phyloP scores from a whole-genome alignment of 1,284 basidiomycete genomes.

The Exobasidium cylindrosporum region DNA sequence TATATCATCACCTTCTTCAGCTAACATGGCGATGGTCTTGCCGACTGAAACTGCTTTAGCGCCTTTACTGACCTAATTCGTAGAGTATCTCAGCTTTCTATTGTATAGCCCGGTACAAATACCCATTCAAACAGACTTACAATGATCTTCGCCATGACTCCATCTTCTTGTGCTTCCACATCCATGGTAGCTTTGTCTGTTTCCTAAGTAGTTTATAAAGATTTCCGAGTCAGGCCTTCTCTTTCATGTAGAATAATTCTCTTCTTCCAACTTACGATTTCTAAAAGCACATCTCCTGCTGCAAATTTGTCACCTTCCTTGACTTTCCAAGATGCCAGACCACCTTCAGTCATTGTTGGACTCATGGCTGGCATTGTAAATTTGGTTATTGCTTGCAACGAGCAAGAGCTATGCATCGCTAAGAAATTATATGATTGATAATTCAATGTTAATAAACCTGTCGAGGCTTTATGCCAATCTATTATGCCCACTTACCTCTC shows the following conservation, averaged over 20 bases:
- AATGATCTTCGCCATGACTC: conserved; percentile 57
- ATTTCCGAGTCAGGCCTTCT: conserved; percentile 8
- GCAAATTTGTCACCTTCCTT: conserved; percentile 56
- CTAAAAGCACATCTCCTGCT: conserved; percentile 54
- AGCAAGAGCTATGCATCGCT: conserved; percentile 23
- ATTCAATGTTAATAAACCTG: too few species aligned
- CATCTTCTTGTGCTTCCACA: conserved; percentile 58
- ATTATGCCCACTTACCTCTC: background rate
- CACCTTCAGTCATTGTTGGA: conserved; percentile 53
- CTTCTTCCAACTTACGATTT: conserved; percentile 33
- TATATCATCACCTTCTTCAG: conserved; percentile 58
- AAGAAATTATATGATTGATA: too few species aligned
- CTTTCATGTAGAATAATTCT: background rate
- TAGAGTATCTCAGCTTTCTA: too few species aligned
- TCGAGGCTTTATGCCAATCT: too few species aligned
- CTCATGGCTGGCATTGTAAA: conserved; percentile 54
- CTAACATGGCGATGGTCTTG: conserved; percentile 55
- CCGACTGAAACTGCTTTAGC: conserved; percentile 55
- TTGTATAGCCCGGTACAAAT: background rate
- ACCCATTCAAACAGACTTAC: conserved; percentile 18
- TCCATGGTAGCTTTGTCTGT: conserved; percentile 57
- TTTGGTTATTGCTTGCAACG: conserved; percentile 31
- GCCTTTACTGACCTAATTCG: conserved; percentile 42
- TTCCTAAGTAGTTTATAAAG: too few species aligned
- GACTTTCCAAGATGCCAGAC: conserved; percentile 54